Percentiles rank a stretch among this genome's conserved stretches.
Evolutionary conservation across 2,329 filamentous ascomycete species (phyloP).

Genomic region (Hymenoscyphus salicellus): DNA sequence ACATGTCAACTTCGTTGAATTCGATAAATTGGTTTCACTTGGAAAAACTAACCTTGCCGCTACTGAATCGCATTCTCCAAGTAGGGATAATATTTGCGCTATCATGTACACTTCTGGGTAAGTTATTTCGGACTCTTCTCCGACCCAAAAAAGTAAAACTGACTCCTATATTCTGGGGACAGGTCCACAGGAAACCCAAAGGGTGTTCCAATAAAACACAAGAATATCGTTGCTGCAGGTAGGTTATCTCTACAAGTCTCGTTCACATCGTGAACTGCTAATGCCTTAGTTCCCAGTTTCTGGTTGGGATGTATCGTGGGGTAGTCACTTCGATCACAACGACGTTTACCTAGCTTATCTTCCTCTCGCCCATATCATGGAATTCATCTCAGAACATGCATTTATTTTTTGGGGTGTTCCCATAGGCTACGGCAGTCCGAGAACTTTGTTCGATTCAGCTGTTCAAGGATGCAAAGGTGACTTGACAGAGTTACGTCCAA

Average conservation of each 20-base stretch:
- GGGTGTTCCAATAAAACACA: conserved; percentile 81
- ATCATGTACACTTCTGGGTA: no score
- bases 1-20: conserved; percentile 49
- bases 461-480: conserved; percentile 89
- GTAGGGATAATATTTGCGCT: conserved; percentile 77
- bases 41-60: conserved; percentile 55
- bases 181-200: conserved; percentile 80
- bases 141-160: no score
- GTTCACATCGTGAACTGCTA: background rate
- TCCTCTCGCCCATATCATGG: conserved; percentile 86
- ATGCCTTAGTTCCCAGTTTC: conserved; percentile 52
- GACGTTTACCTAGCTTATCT: conserved; percentile 87
- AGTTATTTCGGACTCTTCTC: no score
- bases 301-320: conserved; percentile 74
- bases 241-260: conserved; percentile 34
- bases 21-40: conserved; percentile 50
- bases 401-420: conserved; percentile 85
- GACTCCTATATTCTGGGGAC: no score
- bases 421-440: conserved; percentile 87
- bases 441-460: conserved; percentile 80
- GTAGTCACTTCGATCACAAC: conserved; percentile 69
- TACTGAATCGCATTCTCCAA: conserved; percentile 66
- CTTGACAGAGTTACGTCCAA: conserved; percentile 85
- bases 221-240: conserved; percentile 76
- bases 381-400: conserved; percentile 91